phyloP scores from a whole-genome alignment of 768 basidiomycete genomes.

The Collybiopsis luxurians region DNA sequence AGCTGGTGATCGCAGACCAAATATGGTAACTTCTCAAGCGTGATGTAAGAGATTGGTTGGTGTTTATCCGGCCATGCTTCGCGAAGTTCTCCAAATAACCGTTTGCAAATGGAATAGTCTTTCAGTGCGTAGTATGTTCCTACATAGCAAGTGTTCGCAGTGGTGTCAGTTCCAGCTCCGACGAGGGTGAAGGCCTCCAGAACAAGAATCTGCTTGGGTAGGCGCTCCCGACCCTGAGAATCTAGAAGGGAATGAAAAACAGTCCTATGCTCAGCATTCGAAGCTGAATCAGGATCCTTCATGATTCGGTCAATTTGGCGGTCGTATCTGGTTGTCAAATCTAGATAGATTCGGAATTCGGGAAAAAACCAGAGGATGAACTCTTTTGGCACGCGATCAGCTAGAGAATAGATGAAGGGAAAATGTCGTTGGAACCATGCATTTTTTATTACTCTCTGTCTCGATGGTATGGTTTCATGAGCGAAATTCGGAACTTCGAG shows the following conservation, averaged over 20 bases:
- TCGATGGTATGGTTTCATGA: constrained; percentile 16
- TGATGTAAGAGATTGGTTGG: constrained; percentile 20
- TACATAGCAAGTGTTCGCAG: constrained; percentile 23
- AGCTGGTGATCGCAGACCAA: constrained; percentile 22
- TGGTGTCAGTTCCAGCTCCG: constrained; percentile 32
- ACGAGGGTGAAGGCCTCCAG: constrained; percentile 23
- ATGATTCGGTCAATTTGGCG: constrained; percentile 18
- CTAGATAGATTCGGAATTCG: constrained; percentile 5
- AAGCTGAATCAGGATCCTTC: constrained; percentile 12
- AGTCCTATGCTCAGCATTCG: constrained; percentile 18
- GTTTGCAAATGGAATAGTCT: constrained; percentile 14
- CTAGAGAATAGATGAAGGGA: constrained; percentile 10
- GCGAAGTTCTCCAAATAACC: constrained; percentile 25
- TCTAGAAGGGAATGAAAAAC: constrained; percentile 27
- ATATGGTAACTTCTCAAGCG: constrained; percentile 35
- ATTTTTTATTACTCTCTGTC: background rate
- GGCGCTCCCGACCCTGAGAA: background rate
- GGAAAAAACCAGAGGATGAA: constrained; percentile 6
- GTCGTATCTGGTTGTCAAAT: constrained; percentile 11
- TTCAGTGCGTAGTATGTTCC: constrained; percentile 24
- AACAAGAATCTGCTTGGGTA: constrained; percentile 15
- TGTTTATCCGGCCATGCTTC: constrained; percentile 33
- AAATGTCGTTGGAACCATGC: constrained; percentile 11
- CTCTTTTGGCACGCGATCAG: background rate
- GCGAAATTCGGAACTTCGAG: constrained; percentile 29